A percentile compares a stretch with the other conserved stretches of the same genome.
Evolutionary conservation across 2,329 filamentous ascomycete genomes (phyloP).

Genomic region (Penicillium sp.): DNA sequence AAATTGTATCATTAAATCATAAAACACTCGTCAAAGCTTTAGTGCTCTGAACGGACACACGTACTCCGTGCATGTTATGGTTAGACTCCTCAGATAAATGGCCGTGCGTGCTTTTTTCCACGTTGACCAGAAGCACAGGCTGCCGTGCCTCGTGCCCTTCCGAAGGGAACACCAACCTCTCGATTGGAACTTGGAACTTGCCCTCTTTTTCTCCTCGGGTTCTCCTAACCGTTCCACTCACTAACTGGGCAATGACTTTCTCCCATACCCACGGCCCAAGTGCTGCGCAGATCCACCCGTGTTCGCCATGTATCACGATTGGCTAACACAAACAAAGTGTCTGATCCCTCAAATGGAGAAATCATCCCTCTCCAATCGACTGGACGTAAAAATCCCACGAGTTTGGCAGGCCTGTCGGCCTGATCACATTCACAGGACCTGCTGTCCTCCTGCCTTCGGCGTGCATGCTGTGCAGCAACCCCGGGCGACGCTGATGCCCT

Average conservation of each 20-base stretch:
- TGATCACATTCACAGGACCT: slow-evolving; percentile 19
- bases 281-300: not conserved
- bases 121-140: not conserved
- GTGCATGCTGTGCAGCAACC: slow-evolving; percentile 14
- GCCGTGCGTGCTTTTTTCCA: not conserved
- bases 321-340: not conserved
- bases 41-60: too few relatives aligned
- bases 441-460: not conserved
- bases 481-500: slow-evolving; percentile 1
- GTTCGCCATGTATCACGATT: not conserved
- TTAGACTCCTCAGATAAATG: not conserved
- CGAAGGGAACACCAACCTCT: not conserved
- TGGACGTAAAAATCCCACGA: not conserved
- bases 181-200: not conserved
- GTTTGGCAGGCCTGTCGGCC: slow-evolving; percentile 1
- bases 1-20: too few relatives aligned
- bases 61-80: not conserved
- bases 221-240: too few relatives aligned
- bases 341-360: not conserved
- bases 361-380: not conserved
- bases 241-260: not conserved
- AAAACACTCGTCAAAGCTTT: too few relatives aligned
- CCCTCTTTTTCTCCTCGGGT: not conserved
- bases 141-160: not conserved
- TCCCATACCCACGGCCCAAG: not conserved